Evolutionary conservation across 75 land plant genomes (phyloP).

Genomic region (Pinus albicaulis): DNA sequence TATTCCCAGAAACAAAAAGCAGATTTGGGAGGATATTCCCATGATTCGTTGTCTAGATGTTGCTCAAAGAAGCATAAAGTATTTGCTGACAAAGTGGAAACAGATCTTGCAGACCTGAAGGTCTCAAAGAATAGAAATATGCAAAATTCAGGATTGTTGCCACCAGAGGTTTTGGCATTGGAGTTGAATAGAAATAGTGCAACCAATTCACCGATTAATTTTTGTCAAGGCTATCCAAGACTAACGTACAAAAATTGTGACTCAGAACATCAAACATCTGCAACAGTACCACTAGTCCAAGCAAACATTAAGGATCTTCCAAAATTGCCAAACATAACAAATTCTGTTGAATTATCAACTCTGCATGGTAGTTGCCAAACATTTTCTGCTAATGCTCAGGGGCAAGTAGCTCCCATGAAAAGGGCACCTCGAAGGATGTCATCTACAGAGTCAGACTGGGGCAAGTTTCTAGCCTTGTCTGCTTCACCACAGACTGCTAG

Average conservation of each 20-base stretch:
- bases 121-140: neutral
- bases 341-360: neutral
- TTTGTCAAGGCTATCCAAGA: neutral
- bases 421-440: neutral
- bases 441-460: conserved; percentile 9
- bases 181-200: conserved; percentile 2
- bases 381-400: neutral
- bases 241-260: neutral
- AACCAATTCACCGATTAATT: conserved; percentile 3
- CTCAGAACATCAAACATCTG: neutral
- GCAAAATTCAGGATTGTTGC: neutral
- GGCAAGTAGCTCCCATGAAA: neutral
- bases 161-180: neutral
- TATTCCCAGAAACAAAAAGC: neutral
- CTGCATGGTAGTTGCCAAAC: neutral
- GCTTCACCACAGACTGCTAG: neutral
- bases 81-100: conserved; percentile 8
- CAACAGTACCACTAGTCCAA: no score
- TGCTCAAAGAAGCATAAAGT: conserved; percentile 5
- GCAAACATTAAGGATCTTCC: neutral
- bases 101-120: neutral
- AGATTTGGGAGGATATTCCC: neutral
- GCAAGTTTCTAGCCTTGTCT: conserved; percentile 7
- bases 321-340: neutral
- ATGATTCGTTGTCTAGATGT: conserved; percentile 2